A percentile compares a stretch with the other conserved stretches of the same genome.
These are phyloP conservation scores for Sergeia podlipaevii DNA, from an alignment of 208 protist species.

Conservation along the genomic window DNA sequence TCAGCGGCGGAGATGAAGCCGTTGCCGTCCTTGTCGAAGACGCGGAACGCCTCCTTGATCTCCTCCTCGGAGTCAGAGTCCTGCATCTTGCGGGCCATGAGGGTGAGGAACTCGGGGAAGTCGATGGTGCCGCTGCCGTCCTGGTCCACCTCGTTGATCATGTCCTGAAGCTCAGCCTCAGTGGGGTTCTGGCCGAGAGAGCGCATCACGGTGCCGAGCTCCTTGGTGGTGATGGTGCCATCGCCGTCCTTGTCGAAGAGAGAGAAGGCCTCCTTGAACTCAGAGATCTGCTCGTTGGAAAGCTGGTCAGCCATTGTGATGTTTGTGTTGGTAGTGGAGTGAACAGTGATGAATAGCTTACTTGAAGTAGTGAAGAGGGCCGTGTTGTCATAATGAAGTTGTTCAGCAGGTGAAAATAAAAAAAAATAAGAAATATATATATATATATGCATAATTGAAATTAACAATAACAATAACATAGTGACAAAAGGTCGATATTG, in stretches of 20 bases:
- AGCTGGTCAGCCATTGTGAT: slow-evolving; percentile 81
- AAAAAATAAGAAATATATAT: neutral
- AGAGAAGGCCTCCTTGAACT: slow-evolving; percentile 99
- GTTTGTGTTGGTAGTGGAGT: neutral
- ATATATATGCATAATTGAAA: too few species aligned
- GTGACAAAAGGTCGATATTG: too few species aligned
- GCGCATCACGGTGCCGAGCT: slow-evolving; percentile 99
- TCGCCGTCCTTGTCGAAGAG: slow-evolving; percentile 98
- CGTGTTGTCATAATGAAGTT: neutral
- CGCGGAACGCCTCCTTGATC: slow-evolving; percentile 94
- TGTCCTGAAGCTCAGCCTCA: slow-evolving; percentile 95
- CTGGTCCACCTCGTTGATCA: slow-evolving; percentile 97
- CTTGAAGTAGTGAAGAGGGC: neutral
- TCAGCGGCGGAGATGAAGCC: slow-evolving; percentile 94
- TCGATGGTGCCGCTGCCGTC: slow-evolving; percentile 95
- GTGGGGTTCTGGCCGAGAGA: slow-evolving; percentile 97
- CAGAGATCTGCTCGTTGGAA: slow-evolving; percentile 98
- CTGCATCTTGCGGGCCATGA: slow-evolving; percentile 90
- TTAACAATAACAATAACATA: slow-evolving; percentile 7
- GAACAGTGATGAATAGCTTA: neutral
- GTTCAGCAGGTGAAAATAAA: slow-evolving; percentile 2
- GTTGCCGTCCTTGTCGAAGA: slow-evolving; percentile 96
- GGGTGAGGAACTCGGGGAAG: slow-evolving; percentile 92
- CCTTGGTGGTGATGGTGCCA: slow-evolving; percentile 97
- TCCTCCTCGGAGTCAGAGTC: slow-evolving; percentile 93